These are phyloP conservation scores for Sinapis alba DNA, from an alignment of 441 rosid species.

Conservation along the genomic window DNA sequence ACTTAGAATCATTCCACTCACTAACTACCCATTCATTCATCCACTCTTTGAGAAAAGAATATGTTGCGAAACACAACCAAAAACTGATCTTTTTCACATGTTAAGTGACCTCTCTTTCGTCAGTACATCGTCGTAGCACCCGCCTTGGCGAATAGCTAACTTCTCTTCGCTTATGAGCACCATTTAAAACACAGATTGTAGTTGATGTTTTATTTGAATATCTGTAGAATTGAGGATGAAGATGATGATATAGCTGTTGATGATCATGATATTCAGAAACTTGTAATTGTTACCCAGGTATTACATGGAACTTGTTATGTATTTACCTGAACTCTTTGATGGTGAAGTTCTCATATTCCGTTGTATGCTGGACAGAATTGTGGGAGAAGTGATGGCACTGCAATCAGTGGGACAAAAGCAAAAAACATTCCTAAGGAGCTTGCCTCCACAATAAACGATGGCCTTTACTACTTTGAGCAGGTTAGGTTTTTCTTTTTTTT, in stretches of 20 bases:
- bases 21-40: neutral
- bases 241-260: neutral
- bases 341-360: conserved; percentile 22
- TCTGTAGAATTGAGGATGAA: neutral
- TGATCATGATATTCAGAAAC: neutral
- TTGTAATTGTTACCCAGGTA: conserved; percentile 92
- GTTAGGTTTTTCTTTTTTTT: conserved; percentile 37
- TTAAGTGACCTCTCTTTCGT: neutral
- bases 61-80: neutral
- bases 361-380: conserved; percentile 69
- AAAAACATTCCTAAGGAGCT: conserved; percentile 69
- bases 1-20: neutral
- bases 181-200: neutral
- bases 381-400: conserved; percentile 53
- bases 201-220: neutral
- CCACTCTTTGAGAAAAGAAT: neutral
- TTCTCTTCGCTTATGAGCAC: neutral
- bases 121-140: neutral
- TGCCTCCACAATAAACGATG: conserved; percentile 87
- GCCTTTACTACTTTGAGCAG: conserved; percentile 94
- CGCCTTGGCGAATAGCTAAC: neutral
- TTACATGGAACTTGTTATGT: neutral
- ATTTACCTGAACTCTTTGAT: conserved; percentile 1
- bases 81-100: neutral
- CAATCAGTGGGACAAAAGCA: conserved; percentile 48